Base-by-base conservation (phyloP, 352 stramenopile genomes). In the Globisporangium cystogenes region DNA sequence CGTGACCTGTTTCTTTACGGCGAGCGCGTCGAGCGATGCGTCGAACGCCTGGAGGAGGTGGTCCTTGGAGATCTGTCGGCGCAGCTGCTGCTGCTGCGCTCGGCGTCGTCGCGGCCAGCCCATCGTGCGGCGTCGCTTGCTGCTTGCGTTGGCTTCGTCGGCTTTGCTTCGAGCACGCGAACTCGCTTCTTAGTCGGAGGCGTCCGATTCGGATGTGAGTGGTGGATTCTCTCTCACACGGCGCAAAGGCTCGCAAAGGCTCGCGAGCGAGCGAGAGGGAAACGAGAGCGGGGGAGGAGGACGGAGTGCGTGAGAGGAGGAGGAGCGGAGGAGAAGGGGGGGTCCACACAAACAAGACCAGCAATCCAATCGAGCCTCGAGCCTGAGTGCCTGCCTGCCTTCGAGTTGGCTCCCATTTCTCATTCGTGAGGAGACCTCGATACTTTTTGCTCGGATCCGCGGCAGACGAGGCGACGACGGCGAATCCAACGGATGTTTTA, bases 21-120 rank as follows among this genome's bases (percentile, higher is more conserved):
- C 23, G 43, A 31, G 43, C 14, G 24, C 12, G 1, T 21, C n/a
- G n/a, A 45, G 7, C 21, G 21, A 18, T 8, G 21, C 27, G 35
- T 55, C 29, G 50, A 33, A 18, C 27, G 42, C 21, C 27, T 18
- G 26, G 35, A 55, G 20, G 16, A 50, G 24, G 26, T 29, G 41
- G 31, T 60, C 54, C 46, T 53, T 53, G 41, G 48, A 37, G 18
- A 50, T 41, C 26, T 45, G 55, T 18, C 55, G 55, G 8, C 55
- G 55, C 33, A 62, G 48, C n/a, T 52, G 55, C 50, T 62, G 55
- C 55, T 62, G 55, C 55, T 57, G 55, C 16, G 55, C 48, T 35
- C 55, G 55, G 41, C 55, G 49, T 48, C 55, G 42, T 51, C 55
- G 55, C 21, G 55, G 40, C 55, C 55, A 57, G 35, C 55, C 55